These are phyloP conservation scores for Monosporascus sp. DNA, from an alignment of 2,329 filamentous ascomycete species.

Conservation along the genomic window DNA sequence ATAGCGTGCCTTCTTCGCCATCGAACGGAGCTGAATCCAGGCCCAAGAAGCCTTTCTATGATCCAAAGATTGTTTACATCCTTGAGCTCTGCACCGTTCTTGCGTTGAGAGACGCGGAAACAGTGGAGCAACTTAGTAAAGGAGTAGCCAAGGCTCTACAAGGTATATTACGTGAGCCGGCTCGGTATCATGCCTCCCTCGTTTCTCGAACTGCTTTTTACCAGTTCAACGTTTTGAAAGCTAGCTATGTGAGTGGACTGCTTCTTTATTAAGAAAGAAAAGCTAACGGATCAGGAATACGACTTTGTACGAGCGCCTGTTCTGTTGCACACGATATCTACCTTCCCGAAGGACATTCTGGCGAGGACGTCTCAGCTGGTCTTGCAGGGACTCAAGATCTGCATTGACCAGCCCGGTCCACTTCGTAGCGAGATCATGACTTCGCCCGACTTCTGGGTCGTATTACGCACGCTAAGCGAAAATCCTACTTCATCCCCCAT, in stretches of 20 bases:
- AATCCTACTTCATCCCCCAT: slow-evolving; percentile 65
- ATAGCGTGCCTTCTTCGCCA: slow-evolving; percentile 60
- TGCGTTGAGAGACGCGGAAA: slow-evolving; percentile 68
- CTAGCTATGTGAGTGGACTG: slow-evolving; percentile 67
- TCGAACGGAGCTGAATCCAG: slow-evolving; percentile 52
- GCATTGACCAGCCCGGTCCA: slow-evolving; percentile 70
- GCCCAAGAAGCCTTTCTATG: slow-evolving; percentile 61
- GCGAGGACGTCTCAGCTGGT: slow-evolving; percentile 71
- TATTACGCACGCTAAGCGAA: slow-evolving; percentile 69
- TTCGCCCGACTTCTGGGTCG: slow-evolving; percentile 95
- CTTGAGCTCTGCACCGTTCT: slow-evolving; percentile 84
- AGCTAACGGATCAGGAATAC: slow-evolving; percentile 57
- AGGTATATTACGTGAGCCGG: slow-evolving; percentile 71
- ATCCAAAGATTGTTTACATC: slow-evolving; percentile 83
- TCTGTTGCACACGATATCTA: slow-evolving; percentile 84
- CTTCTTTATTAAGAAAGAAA: background rate
- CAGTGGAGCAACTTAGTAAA: slow-evolving; percentile 69
- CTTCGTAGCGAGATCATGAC: slow-evolving; percentile 90
- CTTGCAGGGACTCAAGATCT: slow-evolving; percentile 72
- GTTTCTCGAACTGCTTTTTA: slow-evolving; percentile 84
- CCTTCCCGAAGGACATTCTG: slow-evolving; percentile 72
- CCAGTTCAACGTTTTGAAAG: slow-evolving; percentile 71
- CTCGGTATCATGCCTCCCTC: slow-evolving; percentile 74
- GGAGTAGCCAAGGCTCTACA: slow-evolving; percentile 76
- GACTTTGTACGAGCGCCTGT: slow-evolving; percentile 90